A percentile compares a stretch with the other conserved stretches of the same genome.
phyloP scores from a whole-genome alignment of 2,329 filamentous ascomycete genomes.

The Colletotrichum somersetense region DNA sequence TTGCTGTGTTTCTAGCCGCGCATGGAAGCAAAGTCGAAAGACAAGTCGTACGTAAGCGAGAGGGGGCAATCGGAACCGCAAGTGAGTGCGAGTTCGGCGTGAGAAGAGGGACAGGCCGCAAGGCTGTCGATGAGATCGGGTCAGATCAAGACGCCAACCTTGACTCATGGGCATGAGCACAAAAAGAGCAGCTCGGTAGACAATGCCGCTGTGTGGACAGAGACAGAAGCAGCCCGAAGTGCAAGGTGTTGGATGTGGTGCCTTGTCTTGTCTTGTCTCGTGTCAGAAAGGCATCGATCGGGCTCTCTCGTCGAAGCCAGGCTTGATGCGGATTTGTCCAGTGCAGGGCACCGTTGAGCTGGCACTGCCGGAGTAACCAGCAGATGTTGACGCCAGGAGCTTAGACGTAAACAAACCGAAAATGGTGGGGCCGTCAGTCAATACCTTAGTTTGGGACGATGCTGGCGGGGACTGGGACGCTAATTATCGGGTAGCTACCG shows the following conservation, averaged over 20 bases:
- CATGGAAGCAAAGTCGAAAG: conserved; percentile 3
- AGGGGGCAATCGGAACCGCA: background rate
- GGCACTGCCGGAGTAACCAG: conserved; percentile 42
- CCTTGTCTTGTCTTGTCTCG: conserved; percentile 13
- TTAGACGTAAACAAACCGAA: conserved; percentile 41
- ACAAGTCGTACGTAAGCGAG: background rate
- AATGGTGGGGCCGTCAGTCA: conserved; percentile 31
- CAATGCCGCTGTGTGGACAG: conserved; percentile 24
- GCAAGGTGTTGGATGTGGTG: background rate
- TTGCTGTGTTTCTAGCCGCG: conserved; percentile 1
- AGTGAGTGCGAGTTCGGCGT: background rate
- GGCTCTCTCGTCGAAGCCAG: conserved; percentile 1
- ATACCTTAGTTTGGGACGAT: conserved; percentile 15
- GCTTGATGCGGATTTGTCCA: conserved; percentile 25
- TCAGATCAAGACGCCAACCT: conserved; percentile 6
- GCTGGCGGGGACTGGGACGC: conserved; percentile 7
- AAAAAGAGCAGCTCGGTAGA: conserved; percentile 4
- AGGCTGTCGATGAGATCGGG: conserved; percentile 7
- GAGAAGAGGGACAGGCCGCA: background rate
- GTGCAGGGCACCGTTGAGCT: conserved; percentile 36
- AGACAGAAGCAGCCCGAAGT: background rate
- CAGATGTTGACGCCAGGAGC: conserved; percentile 37
- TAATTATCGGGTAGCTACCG: background rate
- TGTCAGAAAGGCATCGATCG: conserved; percentile 1
- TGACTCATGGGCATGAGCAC: conserved; percentile 18